Conservation (phyloP, 2,329 filamentous ascomycete genomes). For the Xylariaceae sp. region DNA sequence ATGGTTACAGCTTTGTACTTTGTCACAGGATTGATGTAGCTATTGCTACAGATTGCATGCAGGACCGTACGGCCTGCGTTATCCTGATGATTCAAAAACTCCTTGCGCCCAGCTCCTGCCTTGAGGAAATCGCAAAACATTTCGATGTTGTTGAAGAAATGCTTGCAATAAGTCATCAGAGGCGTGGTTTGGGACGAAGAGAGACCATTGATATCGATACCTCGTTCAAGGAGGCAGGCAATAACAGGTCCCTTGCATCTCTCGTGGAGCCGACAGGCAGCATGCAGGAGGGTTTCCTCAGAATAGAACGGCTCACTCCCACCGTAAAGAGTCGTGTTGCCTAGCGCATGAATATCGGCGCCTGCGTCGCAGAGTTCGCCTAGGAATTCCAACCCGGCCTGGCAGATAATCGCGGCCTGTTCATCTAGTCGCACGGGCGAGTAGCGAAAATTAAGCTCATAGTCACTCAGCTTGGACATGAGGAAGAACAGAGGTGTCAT, state of each 20-base stretch:
- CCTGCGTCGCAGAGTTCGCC: conserved; percentile 4
- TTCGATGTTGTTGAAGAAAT: neutral
- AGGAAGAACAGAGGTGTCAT: conserved; percentile 12
- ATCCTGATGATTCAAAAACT: conserved; percentile 4
- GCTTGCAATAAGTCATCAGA: conserved; percentile 12
- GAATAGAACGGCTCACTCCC: neutral
- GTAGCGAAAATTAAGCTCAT: conserved; percentile 3
- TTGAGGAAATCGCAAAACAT: conserved; percentile 8
- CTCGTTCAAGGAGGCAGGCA: conserved; percentile 12
- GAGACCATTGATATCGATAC: neutral
- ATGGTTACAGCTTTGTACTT: conserved; percentile 7
- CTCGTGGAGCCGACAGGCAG: conserved; percentile 3
- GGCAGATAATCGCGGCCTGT: conserved; percentile 4
- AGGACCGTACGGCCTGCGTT: conserved; percentile 9
- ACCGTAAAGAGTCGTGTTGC: neutral
- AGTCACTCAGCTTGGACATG: neutral
- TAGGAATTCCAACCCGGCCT: conserved; percentile 4
- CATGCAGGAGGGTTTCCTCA: conserved; percentile 6
- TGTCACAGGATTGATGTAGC: neutral
- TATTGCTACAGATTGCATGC: conserved; percentile 8
- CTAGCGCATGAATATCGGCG: neutral
- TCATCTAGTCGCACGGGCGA: neutral
- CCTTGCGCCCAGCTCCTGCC: neutral
- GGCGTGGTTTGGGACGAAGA: neutral
- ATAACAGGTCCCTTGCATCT: conserved; percentile 9